These are phyloP conservation scores for Tylopilus plumbeoviolaceoides DNA, from an alignment of 768 basidiomycete species.

Conservation along the genomic window DNA sequence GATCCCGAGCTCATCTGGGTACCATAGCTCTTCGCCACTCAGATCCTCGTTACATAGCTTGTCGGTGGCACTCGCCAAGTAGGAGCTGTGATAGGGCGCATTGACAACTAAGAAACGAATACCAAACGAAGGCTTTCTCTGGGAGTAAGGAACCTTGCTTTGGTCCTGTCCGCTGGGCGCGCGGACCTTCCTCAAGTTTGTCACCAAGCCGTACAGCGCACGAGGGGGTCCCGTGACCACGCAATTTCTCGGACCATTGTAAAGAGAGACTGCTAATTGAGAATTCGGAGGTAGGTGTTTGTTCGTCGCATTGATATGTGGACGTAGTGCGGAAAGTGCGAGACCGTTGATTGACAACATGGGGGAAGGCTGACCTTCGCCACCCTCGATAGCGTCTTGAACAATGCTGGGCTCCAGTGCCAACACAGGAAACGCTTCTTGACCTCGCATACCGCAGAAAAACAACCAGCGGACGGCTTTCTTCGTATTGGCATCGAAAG, in stretches of 20 bases:
- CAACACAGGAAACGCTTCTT: conserved; percentile 90
- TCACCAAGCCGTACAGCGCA: conserved; percentile 92
- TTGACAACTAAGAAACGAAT: conserved; percentile 93
- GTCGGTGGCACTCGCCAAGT: conserved; percentile 71
- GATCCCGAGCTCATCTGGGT: conserved; percentile 61
- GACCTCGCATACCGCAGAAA: conserved; percentile 88
- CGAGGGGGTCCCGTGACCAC: conserved; percentile 91
- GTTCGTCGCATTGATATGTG: conserved; percentile 85
- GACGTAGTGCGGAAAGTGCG: conserved; percentile 66
- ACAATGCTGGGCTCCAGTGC: conserved; percentile 86
- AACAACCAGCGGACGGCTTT: conserved; percentile 93
- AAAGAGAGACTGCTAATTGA: conserved; percentile 78
- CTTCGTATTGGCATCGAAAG: conserved; percentile 67
- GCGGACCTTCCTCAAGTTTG: conserved; percentile 82
- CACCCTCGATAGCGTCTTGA: conserved; percentile 84
- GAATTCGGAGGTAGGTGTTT: conserved; percentile 75
- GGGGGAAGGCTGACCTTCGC: conserved; percentile 89
- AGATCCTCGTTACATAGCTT: conserved; percentile 76
- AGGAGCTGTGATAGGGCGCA: conserved; percentile 93
- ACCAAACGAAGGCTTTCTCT: conserved; percentile 90
- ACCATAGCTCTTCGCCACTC: conserved; percentile 75
- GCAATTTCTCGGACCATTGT: conserved; percentile 88
- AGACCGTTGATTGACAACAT: conserved; percentile 93
- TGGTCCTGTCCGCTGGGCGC: conserved; percentile 88
- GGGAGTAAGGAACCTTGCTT: conserved; percentile 90